Evolutionary conservation across 441 rosid species (phyloP).

Genomic region (Gossypium davidsonii): DNA sequence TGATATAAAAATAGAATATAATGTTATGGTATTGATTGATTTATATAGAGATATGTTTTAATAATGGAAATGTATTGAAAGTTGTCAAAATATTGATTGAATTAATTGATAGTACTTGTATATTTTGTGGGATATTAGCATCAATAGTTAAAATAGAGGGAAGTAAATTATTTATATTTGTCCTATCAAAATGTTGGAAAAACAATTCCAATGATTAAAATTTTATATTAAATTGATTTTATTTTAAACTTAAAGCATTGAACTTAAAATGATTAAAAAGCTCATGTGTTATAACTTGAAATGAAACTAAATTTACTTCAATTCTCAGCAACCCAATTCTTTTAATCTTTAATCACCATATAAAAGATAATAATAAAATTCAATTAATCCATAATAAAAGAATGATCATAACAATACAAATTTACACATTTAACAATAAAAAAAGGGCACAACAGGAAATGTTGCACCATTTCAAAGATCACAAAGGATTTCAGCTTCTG

Average conservation of each 20-base stretch:
- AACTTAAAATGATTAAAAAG: too few species aligned
- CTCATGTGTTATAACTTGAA: not conserved
- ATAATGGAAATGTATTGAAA: not conserved
- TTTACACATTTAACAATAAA: not conserved
- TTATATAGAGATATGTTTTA: not conserved
- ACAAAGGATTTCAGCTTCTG: not conserved
- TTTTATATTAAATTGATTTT: too few species aligned
- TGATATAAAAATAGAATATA: not conserved
- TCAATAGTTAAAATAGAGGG: not conserved
- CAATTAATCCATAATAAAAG: not conserved
- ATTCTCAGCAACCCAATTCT: too few species aligned
- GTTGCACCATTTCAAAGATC: conserved; percentile 3
- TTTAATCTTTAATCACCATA: not conserved
- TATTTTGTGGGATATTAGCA: too few species aligned
- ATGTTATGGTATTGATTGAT: not conserved
- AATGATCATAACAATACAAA: conserved; percentile 5
- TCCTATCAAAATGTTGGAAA: too few species aligned
- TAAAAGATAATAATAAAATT: not conserved
- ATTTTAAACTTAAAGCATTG: too few species aligned
- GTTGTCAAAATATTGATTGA: too few species aligned
- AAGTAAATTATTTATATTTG: not conserved
- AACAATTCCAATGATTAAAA: too few species aligned
- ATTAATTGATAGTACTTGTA: too few species aligned
- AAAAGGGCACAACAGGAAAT: not conserved
- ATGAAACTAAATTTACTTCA: not conserved